A percentile compares a stretch with the other conserved stretches of the same genome.
These are phyloP conservation scores for Umbilicus rupestris DNA, from an alignment of 164 flowering plant species.

Conservation along the genomic window DNA sequence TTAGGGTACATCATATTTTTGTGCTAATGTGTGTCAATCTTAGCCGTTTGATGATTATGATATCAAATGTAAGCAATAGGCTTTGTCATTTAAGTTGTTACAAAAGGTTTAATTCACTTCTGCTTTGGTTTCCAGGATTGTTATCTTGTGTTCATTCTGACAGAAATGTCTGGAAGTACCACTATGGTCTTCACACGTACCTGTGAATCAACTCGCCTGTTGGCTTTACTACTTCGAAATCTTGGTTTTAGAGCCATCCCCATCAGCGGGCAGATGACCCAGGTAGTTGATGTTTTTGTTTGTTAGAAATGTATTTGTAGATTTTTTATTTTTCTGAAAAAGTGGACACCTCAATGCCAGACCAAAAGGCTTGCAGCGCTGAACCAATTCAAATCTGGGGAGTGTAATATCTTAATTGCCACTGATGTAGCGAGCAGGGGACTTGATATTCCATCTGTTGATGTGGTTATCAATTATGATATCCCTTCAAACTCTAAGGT, in stretches of 20 bases:
- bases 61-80: no score
- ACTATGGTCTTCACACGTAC: slow-evolving; percentile 92
- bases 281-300: slow-evolving; percentile 32
- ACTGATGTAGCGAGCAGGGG: slow-evolving; percentile 98
- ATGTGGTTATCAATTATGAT: slow-evolving; percentile 88
- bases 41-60: no score
- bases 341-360: slow-evolving; percentile 22
- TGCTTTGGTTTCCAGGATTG: slow-evolving; percentile 45
- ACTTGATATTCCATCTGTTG: slow-evolving; percentile 91
- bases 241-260: slow-evolving; percentile 82
- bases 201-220: slow-evolving; percentile 63
- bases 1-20: no score
- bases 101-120: neutral
- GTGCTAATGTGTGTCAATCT: no score
- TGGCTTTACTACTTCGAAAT: slow-evolving; percentile 68
- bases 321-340: neutral
- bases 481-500: slow-evolving; percentile 88
- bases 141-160: slow-evolving; percentile 66
- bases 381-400: slow-evolving; percentile 86
- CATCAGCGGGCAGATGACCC: slow-evolving; percentile 83
- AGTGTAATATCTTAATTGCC: slow-evolving; percentile 74
- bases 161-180: slow-evolving; percentile 52
- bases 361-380: slow-evolving; percentile 77
- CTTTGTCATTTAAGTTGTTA: neutral
- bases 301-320: neutral